Conservation (phyloP, 345 rosid species). For the Trapa bicornis region DNA sequence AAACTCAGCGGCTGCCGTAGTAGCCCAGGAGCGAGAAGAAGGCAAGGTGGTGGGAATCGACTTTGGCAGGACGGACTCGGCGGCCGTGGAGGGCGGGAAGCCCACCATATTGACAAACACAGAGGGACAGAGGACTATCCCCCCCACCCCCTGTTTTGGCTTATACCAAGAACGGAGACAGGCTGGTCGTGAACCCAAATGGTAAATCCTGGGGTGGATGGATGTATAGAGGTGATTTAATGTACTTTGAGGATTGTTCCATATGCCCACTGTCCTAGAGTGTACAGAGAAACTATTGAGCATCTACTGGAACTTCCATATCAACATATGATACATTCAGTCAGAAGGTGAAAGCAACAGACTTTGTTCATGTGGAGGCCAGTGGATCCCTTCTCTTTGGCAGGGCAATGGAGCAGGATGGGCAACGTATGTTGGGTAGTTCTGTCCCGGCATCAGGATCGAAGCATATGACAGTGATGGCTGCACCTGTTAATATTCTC, state of each 20-base stretch:
- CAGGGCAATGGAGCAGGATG: constrained; percentile 91
- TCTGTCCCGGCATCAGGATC: constrained; percentile 82
- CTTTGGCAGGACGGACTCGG: constrained; percentile 91
- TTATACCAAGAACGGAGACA: constrained; percentile 73
- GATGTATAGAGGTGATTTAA: neutral
- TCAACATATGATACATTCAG: too few relatives aligned
- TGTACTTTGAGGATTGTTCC: too few relatives aligned
- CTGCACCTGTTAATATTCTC: constrained; percentile 23
- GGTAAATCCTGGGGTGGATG: neutral
- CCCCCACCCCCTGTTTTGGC: constrained; percentile 98
- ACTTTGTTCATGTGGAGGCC: constrained; percentile 46
- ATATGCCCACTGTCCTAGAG: too few relatives aligned
- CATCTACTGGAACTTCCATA: too few relatives aligned
- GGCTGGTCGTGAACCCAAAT: constrained; percentile 89
- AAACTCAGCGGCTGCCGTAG: constrained; percentile 47
- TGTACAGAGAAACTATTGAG: too few relatives aligned
- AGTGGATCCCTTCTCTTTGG: constrained; percentile 46
- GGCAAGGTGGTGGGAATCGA: constrained; percentile 85
- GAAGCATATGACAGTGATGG: constrained; percentile 19
- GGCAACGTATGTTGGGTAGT: constrained; percentile 66
- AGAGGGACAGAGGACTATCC: constrained; percentile 95
- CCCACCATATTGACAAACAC: constrained; percentile 91
- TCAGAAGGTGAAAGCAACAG: neutral
- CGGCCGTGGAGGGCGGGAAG: constrained; percentile 99
- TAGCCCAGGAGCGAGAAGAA: constrained; percentile 18